Evolutionary conservation across 306 rosid species (phyloP).

Genomic region (Gynostemma pentaphyllum): DNA sequence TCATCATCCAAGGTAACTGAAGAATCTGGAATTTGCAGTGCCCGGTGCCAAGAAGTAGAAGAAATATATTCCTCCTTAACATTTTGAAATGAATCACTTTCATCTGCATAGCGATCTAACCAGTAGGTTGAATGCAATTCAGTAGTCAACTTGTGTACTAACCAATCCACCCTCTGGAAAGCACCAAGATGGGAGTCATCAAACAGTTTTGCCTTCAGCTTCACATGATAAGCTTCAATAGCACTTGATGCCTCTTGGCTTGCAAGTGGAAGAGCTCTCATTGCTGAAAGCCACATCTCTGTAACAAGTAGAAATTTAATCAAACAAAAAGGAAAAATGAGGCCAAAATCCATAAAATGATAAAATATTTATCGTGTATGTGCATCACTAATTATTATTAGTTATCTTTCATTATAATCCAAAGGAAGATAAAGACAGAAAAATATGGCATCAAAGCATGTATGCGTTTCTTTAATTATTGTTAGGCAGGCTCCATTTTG

Average conservation of each 20-base stretch:
- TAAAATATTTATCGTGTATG: not conserved
- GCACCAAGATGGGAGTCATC: slow-evolving; percentile 97
- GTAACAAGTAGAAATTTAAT: slow-evolving; percentile 4
- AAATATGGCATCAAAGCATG: too few relatives aligned
- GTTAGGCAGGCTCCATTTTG: too few relatives aligned
- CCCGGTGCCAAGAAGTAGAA: slow-evolving; percentile 88
- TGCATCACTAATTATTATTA: not conserved
- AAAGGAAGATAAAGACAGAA: not conserved
- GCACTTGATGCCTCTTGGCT: slow-evolving; percentile 97
- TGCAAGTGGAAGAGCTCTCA: slow-evolving; percentile 64
- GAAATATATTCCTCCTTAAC: slow-evolving; percentile 80
- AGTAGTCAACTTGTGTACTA: slow-evolving; percentile 85
- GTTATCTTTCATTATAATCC: not conserved
- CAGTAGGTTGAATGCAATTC: slow-evolving; percentile 89
- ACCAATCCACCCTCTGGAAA: slow-evolving; percentile 90
- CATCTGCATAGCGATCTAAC: slow-evolving; percentile 88
- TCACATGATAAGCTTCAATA: slow-evolving; percentile 79
- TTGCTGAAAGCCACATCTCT: slow-evolving; percentile 95
- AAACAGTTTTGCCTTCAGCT: slow-evolving; percentile 75
- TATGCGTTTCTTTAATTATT: too few relatives aligned
- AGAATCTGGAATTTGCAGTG: slow-evolving; percentile 63
- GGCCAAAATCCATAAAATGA: not conserved
- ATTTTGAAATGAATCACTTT: slow-evolving; percentile 80
- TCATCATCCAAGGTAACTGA: slow-evolving; percentile 51
- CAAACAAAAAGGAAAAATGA: slow-evolving; percentile 14